Evolutionary conservation across 495 filamentous ascomycete species (phyloP), one percentile per base, ranked within the genome.

Genomic region (Lepidopterella palustris): DNA sequence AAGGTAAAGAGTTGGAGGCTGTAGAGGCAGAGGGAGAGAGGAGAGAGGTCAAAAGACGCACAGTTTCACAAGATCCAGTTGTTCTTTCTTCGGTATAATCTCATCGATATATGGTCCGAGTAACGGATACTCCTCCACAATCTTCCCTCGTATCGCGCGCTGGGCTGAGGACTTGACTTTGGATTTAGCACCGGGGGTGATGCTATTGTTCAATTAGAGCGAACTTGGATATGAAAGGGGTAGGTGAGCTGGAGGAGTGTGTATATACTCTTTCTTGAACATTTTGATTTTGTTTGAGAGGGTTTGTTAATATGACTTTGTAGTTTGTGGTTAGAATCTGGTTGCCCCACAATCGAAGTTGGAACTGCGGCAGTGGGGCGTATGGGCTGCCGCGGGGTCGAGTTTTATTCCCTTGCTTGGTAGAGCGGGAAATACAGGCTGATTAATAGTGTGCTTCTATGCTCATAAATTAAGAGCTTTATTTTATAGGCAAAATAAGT

Each of bases 151-250:
- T 59, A 98, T 81, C 61, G 78, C 83, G 61, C 93, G 89, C 76
- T 96, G 90, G 42, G 88, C 89, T 18, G 92, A 96, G 66, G 92
- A 96, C 76, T 97, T 98, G 74, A 98, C 89, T 81, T 97, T 98
- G 61, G 90, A 88, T 74, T 92, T 93, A 55, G 88, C 84, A 55
- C 86, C 85, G 8, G 85, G 74, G 67, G 84, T 79, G 72, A 97
- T 84, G 58, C 87, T 92, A 70, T 45, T 8, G 23, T n/a, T n/a
- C n/a, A n/a, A n/a, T n/a, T n/a, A n/a, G n/a, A n/a, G n/a, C n/a
- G n/a, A n/a, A 50, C 11, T 25, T 50, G 13, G 58, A 45, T 51
- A 49, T 45, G 24, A 27, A 55, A n/a, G 32, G 20, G 6, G 4
- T 25, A 40, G 50, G 9, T 49, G n/a, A 39, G 47, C 8, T 10